phyloP scores from a whole-genome alignment of 2,329 filamentous ascomycete genomes.

The Botrytis elliptica region DNA sequence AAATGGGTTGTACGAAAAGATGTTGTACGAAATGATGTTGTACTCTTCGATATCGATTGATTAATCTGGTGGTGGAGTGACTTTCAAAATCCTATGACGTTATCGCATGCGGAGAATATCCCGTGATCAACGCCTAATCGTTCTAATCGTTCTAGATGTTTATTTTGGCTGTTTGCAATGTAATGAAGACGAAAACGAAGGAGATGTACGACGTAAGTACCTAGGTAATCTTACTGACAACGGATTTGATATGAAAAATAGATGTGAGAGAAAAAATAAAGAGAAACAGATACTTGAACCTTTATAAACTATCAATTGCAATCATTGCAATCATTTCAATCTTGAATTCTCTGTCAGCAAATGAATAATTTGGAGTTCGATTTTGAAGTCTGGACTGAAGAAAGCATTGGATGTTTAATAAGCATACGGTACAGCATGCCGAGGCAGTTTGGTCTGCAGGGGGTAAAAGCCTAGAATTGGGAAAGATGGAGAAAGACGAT shows the following conservation, averaged over 20 bases:
- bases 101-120: not conserved
- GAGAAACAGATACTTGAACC: not conserved
- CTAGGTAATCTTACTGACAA: not conserved
- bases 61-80: not conserved
- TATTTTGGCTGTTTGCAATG: not conserved
- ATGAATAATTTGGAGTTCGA: not conserved
- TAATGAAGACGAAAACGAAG: not conserved
- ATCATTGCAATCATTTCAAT: not conserved
- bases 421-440: not conserved
- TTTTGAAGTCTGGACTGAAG: not conserved
- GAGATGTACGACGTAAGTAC: not conserved
- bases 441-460: not conserved
- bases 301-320: not conserved
- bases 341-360: slow-evolving; percentile 1
- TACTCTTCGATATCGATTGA: not conserved
- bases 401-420: not conserved
- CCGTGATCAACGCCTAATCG: not conserved
- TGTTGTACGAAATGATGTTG: not conserved
- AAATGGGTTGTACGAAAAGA: not conserved
- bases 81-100: not conserved
- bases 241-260: not conserved
- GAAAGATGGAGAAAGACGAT: not conserved
- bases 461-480: not conserved
- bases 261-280: not conserved
- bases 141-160: not conserved